Percentiles rank a stretch among this genome's conserved stretches.
Evolutionary conservation across 2,329 filamentous ascomycete species (phyloP).

Genomic region (Aureobasidium sp.): DNA sequence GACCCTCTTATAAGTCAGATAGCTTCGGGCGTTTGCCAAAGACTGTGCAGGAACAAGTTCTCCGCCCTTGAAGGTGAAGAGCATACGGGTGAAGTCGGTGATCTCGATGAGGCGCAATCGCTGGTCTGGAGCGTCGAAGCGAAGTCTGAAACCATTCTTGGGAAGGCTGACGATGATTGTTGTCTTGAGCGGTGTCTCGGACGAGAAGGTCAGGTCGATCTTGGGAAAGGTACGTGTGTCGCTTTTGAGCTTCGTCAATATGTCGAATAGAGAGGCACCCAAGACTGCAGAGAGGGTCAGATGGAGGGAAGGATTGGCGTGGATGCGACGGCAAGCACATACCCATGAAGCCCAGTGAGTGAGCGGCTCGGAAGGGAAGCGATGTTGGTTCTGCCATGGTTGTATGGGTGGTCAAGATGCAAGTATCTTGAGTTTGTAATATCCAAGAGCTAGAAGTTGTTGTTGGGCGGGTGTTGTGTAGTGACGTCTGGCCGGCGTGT

Average conservation of each 20-base stretch:
- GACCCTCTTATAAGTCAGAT: slow-evolving; percentile 51
- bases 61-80: slow-evolving; percentile 64
- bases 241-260: slow-evolving; percentile 79
- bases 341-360: slow-evolving; percentile 36
- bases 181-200: slow-evolving; percentile 63
- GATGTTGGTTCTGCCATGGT: slow-evolving; percentile 1
- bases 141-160: slow-evolving; percentile 78
- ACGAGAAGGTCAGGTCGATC: slow-evolving; percentile 75
- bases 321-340: slow-evolving; percentile 13
- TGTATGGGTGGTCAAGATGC: neutral
- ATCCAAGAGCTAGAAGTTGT: neutral
- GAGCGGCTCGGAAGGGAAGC: slow-evolving; percentile 18
- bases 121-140: slow-evolving; percentile 91
- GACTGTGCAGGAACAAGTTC: slow-evolving; percentile 16
- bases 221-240: slow-evolving; percentile 76
- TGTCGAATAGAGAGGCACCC: slow-evolving; percentile 84
- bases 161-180: slow-evolving; percentile 72
- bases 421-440: neutral
- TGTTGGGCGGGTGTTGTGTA: neutral
- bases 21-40: slow-evolving; percentile 58
- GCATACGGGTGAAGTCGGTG: slow-evolving; percentile 77
- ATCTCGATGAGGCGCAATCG: slow-evolving; percentile 86
- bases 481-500: neutral
- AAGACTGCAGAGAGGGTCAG: slow-evolving; percentile 52
- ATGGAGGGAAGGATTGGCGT: neutral